These are phyloP conservation scores for Biscogniauxia sp. DNA, from an alignment of 2,329 filamentous ascomycete species.

Conservation along the genomic window DNA sequence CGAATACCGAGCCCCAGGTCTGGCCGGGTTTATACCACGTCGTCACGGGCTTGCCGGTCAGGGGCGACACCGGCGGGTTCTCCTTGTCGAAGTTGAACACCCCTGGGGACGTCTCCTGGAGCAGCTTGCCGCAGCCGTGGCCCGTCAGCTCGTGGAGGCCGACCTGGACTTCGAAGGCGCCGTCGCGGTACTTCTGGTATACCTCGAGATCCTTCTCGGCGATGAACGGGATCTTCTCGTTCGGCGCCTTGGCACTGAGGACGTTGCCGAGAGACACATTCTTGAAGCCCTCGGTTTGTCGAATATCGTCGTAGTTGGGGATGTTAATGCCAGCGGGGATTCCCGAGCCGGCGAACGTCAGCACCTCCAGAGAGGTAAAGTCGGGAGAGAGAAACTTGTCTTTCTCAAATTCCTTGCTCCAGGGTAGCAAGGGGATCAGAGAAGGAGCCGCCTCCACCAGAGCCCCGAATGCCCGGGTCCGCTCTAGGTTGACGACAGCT, in stretches of 20 bases:
- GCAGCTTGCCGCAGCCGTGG: constrained; percentile 88
- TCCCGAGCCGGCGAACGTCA: constrained; percentile 72
- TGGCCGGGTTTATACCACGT: constrained; percentile 94
- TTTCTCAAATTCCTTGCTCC: constrained; percentile 88
- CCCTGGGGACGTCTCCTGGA: constrained; percentile 82
- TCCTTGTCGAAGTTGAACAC: constrained; percentile 84
- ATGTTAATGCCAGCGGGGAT: constrained; percentile 70
- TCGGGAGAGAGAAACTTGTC: constrained; percentile 94
- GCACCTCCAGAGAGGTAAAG: constrained; percentile 90
- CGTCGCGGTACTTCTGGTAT: constrained; percentile 80
- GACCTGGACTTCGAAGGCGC: constrained; percentile 92
- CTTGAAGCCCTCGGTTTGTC: constrained; percentile 85
- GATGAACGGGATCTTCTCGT: constrained; percentile 92
- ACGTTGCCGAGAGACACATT: constrained; percentile 94
- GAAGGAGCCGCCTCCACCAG: constrained; percentile 77
- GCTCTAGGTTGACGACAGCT: constrained; percentile 82
- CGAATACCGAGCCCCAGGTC: constrained; percentile 93
- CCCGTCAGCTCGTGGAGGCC: constrained; percentile 85
- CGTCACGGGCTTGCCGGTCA: constrained; percentile 72
- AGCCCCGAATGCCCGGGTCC: constrained; percentile 82
- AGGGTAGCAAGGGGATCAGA: constrained; percentile 87
- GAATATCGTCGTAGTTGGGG: constrained; percentile 43
- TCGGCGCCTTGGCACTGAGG: constrained; percentile 82
- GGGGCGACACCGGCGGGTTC: constrained; percentile 77
- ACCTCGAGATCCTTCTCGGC: constrained; percentile 71